Conservation (phyloP, 2,329 filamentous ascomycete genomes). For the Hypoxylon sp. region DNA sequence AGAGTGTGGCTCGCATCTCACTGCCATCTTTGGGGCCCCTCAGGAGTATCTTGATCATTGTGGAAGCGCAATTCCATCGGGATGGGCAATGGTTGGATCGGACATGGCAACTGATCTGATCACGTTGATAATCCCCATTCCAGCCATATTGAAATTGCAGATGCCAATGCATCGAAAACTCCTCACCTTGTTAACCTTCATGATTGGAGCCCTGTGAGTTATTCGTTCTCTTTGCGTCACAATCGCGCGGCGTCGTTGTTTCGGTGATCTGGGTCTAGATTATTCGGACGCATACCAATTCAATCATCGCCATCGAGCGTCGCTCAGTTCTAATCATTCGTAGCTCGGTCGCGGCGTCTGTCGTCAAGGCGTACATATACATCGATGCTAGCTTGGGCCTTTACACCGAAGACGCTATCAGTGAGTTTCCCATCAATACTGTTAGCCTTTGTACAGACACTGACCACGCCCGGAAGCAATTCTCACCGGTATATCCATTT, state of each 20-base stretch:
- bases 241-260: too few species aligned
- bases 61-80: neutral
- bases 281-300: too few species aligned
- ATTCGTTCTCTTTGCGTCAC: too few species aligned
- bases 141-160: slow-evolving; percentile 12
- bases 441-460: too few species aligned
- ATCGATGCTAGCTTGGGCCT: neutral
- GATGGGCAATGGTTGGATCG: slow-evolving; percentile 1
- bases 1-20: neutral
- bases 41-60: neutral
- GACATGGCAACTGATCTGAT: slow-evolving; percentile 18
- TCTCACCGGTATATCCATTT: slow-evolving; percentile 6
- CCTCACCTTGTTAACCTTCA: neutral
- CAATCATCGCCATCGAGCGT: too few species aligned
- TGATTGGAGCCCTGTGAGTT: slow-evolving; percentile 10
- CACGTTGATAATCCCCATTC: slow-evolving; percentile 20
- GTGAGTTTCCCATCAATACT: neutral
- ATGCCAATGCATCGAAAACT: slow-evolving; percentile 2
- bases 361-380: slow-evolving; percentile 1
- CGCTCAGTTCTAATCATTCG: neutral
- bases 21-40: neutral
- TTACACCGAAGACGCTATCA: neutral
- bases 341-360: neutral
- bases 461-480: too few species aligned
- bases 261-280: too few species aligned